Evolutionary conservation across 306 rosid genomes (phyloP).

Genomic region (Castanea crenata): DNA sequence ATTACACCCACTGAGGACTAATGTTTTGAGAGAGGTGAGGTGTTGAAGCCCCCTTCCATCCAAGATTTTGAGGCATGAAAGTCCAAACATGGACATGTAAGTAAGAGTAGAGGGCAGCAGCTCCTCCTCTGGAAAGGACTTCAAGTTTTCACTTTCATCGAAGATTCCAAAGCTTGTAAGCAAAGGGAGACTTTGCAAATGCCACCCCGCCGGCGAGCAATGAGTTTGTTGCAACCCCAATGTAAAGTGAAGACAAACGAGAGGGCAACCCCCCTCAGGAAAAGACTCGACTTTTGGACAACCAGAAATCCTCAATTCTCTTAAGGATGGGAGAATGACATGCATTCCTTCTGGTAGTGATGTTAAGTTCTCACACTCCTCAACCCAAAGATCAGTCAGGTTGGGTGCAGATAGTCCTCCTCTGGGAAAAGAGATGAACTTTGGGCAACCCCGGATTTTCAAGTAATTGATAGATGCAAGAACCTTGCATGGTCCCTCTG

Average conservation of each 20-base stretch:
- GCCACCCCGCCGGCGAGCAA: conserved; percentile 15
- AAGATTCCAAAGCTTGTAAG: not conserved
- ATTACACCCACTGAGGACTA: not conserved
- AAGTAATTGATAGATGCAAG: not conserved
- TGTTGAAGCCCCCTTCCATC: conserved; percentile 6
- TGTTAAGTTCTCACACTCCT: not conserved
- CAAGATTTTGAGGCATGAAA: not conserved
- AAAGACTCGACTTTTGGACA: conserved; percentile 9
- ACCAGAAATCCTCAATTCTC: not conserved
- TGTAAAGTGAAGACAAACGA: not conserved
- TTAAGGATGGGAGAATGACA: not conserved
- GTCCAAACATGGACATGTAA: not conserved
- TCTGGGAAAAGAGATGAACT: not conserved
- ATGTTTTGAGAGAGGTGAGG: not conserved
- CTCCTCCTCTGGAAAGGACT: conserved; percentile 19
- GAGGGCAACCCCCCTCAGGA: conserved; percentile 12
- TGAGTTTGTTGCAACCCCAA: not conserved
- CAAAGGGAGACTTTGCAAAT: not conserved
- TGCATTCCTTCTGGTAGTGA: conserved; percentile 4
- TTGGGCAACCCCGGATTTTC: not conserved
- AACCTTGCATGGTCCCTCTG: not conserved
- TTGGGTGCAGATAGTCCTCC: not conserved
- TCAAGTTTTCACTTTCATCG: not conserved
- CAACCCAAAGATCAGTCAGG: conserved; percentile 1
- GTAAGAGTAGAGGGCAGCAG: conserved; percentile 7